Conservation (phyloP, 2,329 filamentous ascomycete species). For the Juglanconis oblonga region DNA sequence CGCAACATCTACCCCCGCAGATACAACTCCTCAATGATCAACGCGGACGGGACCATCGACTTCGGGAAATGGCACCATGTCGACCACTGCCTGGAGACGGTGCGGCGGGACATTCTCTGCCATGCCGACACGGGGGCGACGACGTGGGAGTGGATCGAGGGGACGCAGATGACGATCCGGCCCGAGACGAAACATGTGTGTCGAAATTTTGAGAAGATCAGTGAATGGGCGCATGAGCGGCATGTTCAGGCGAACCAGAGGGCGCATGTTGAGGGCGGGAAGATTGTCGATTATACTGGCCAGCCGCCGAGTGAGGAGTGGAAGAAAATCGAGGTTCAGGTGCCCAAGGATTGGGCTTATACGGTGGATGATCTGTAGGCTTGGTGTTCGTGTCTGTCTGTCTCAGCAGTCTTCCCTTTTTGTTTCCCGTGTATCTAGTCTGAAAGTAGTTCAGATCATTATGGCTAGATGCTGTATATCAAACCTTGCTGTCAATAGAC, state of each 20-base stretch:
- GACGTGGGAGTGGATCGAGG: slow-evolving; percentile 12
- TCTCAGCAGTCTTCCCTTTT: not conserved
- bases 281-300: slow-evolving; percentile 6
- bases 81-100: slow-evolving; percentile 11
- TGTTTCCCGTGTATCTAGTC: not conserved
- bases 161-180: slow-evolving; percentile 4
- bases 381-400: not conserved
- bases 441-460: too few species aligned
- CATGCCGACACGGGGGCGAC: slow-evolving; percentile 7
- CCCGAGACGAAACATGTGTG: slow-evolving; percentile 6
- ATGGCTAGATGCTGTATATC: not conserved
- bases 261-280: slow-evolving; percentile 8
- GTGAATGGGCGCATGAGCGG: slow-evolving; percentile 8
- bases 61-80: slow-evolving; percentile 8
- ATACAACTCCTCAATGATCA: slow-evolving; percentile 8
- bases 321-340: slow-evolving; percentile 4
- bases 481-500: not conserved
- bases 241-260: not conserved
- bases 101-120: slow-evolving; percentile 8
- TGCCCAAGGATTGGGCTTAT: slow-evolving; percentile 5
- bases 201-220: slow-evolving; percentile 7
- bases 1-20: slow-evolving; percentile 4
- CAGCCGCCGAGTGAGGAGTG: slow-evolving; percentile 3
- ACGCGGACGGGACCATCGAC: slow-evolving; percentile 2
- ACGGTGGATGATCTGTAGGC: not conserved